Evolutionary conservation across 306 rosid genomes (phyloP), one percentile per base, ranked within the genome.

Genomic region (Medicago arabica): DNA sequence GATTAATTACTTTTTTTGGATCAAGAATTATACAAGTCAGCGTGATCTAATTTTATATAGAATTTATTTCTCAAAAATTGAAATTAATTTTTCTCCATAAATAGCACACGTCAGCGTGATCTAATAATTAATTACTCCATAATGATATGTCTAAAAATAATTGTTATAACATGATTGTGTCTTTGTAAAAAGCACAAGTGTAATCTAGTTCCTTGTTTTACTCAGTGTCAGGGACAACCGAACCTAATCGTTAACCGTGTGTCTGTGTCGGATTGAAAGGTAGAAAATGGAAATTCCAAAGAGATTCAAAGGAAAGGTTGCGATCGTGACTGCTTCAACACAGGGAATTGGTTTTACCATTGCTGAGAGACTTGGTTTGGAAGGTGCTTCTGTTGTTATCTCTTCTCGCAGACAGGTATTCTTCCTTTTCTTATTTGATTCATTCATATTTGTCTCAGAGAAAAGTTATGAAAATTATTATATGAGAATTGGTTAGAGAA

Each of bases 261-360:
- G 59, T 6, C 31, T 25, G 63, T 25, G n/a, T 39, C 16, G 10
- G 10, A 13, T 38, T 53, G 28, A 63, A 15, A 53, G 21, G 7
- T 4, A 5, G 38, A 40, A 46, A 66, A 89, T 86, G 93, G 91
- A 75, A 44, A 83, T 76, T 31, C 74, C 70, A 0, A 83, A 58
- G 87, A 89, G 99, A 80, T 95, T 92, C 80, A 34, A 75, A 16
- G 91, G 98, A 1, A 95, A 89, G 62, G 97, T 90, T 0, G 98
- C 91, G 9, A 82, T 95, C 61, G 96, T 95, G 14, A 92, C 99
- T 1, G 99, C 99, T 64, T 95, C 98, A 0, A 92, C 99, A 34
- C 99, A 92, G 83, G 98, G 99, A 46, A 95, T 95, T 51, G 99
- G 99, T 67, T 92, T 92, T 44, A 28, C 76, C 64, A 95, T 95